Percentiles rank a stretch among this genome's conserved stretches.
These are phyloP conservation scores for Fusarium metavorans DNA, from an alignment of 2,329 filamentous ascomycete genomes.

Conservation along the genomic window DNA sequence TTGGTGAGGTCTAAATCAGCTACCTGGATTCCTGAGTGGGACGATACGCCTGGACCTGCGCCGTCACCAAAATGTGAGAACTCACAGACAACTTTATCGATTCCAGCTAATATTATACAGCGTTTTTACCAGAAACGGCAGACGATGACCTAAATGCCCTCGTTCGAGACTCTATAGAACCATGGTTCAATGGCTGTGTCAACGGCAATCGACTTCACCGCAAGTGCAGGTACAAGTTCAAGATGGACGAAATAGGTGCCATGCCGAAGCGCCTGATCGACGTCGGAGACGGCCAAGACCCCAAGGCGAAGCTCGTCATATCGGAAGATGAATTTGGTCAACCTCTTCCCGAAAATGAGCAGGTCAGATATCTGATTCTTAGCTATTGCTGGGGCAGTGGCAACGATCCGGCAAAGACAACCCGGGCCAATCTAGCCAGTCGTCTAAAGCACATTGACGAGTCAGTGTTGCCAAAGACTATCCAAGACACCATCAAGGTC, in stretches of 20 bases:
- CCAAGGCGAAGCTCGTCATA: background rate
- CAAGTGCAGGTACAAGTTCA: background rate
- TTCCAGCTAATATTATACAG: background rate
- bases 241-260: background rate
- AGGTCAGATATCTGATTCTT: background rate
- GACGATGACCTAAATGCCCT: background rate
- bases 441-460: background rate
- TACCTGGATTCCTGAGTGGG: background rate
- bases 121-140: background rate
- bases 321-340: background rate
- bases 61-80: background rate
- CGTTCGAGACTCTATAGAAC: background rate
- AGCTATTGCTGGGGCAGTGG: constrained; percentile 4
- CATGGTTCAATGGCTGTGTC: background rate
- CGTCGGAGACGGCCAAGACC: background rate
- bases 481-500: background rate
- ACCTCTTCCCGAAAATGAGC: background rate
- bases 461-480: background rate
- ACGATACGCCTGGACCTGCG: background rate
- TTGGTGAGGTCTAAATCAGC: background rate
- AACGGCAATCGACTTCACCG: background rate
- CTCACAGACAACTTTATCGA: background rate
- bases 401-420: background rate
- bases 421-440: background rate
- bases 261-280: constrained; percentile 1